A percentile compares a stretch with the other conserved stretches of the same genome.
phyloP scores from a whole-genome alignment of 352 stramenopile genomes.

The Globisporangium radiosum region DNA sequence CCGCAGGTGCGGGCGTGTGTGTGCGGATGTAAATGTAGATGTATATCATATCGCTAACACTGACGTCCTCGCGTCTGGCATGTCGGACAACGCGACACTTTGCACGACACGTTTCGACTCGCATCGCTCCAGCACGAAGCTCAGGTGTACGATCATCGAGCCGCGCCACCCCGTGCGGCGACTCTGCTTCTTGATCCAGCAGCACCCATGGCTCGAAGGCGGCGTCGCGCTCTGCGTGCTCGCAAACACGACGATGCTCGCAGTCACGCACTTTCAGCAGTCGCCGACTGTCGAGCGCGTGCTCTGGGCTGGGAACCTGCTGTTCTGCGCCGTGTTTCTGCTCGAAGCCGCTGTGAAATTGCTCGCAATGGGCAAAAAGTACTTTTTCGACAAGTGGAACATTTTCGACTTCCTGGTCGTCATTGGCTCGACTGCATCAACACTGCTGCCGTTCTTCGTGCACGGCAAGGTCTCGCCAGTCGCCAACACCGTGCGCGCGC shows the following conservation, averaged over 20 bases:
- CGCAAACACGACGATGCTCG: constrained; percentile 34
- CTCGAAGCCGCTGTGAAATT: constrained; percentile 62
- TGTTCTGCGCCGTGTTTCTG: constrained; percentile 57
- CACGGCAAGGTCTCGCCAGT: constrained; percentile 38
- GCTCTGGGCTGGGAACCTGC: constrained; percentile 21
- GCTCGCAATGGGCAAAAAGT: constrained; percentile 44
- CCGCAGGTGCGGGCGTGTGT: constrained; percentile 11
- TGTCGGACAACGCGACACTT: too few relatives aligned
- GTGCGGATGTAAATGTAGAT: too few relatives aligned
- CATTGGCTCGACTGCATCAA: constrained; percentile 31
- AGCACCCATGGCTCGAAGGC: constrained; percentile 26
- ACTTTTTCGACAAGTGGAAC: constrained; percentile 64
- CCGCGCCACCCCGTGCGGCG: constrained; percentile 17
- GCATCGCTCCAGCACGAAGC: constrained; percentile 15
- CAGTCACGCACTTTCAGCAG: constrained; percentile 30
- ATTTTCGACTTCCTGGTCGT: constrained; percentile 64
- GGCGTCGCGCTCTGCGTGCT: constrained; percentile 27
- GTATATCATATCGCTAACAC: too few relatives aligned
- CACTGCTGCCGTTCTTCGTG: constrained; percentile 31
- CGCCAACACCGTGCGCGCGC: constrained; percentile 46
- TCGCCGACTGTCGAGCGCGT: constrained; percentile 10
- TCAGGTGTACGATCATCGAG: constrained; percentile 18
- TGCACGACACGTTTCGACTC: too few relatives aligned
- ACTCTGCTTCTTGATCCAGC: constrained; percentile 25
- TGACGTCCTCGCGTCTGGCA: too few relatives aligned